Percentiles rank a stretch among this genome's conserved stretches.
These are phyloP conservation scores for Trametes coccinea DNA, from an alignment of 768 basidiomycete species.

Conservation along the genomic window DNA sequence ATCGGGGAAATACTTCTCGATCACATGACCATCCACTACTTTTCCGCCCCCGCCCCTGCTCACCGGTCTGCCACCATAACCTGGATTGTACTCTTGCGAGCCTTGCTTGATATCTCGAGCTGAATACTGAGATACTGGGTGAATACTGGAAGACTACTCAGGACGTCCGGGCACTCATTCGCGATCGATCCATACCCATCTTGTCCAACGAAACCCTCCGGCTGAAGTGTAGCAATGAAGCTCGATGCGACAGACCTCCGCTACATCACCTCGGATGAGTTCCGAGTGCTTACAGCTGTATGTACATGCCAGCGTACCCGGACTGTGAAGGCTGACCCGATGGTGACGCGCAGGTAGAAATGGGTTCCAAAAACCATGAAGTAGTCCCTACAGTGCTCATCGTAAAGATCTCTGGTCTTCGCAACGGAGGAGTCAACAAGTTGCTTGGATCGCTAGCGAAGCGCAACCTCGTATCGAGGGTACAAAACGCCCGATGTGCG, in stretches of 20 bases:
- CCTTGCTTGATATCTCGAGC: background rate
- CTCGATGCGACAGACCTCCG: slow-evolving; percentile 92
- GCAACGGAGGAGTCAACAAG: slow-evolving; percentile 94
- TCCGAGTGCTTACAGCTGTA: slow-evolving; percentile 94
- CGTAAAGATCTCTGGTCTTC: slow-evolving; percentile 88
- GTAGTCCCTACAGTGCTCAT: slow-evolving; percentile 89
- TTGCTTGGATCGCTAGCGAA: slow-evolving; percentile 87
- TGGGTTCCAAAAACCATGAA: slow-evolving; percentile 98
- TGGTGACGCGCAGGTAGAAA: slow-evolving; percentile 71
- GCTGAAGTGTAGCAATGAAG: slow-evolving; percentile 58
- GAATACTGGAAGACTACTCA: too few species aligned
- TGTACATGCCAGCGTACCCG: background rate
- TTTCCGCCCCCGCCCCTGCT: background rate
- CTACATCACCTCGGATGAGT: slow-evolving; percentile 91
- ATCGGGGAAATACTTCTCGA: slow-evolving; percentile 6
- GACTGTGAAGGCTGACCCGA: background rate
- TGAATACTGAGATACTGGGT: too few species aligned
- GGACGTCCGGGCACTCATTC: too few species aligned
- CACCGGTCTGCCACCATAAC: background rate
- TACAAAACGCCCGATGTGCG: slow-evolving; percentile 92
- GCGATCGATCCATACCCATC: too few species aligned
- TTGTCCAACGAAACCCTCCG: too few species aligned
- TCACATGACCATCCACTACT: slow-evolving; percentile 17
- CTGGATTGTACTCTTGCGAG: background rate
- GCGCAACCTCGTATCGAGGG: slow-evolving; percentile 83